Conservation (phyloP, 176 grass and related monocot genomes). For the Triticum dicoccoides region DNA sequence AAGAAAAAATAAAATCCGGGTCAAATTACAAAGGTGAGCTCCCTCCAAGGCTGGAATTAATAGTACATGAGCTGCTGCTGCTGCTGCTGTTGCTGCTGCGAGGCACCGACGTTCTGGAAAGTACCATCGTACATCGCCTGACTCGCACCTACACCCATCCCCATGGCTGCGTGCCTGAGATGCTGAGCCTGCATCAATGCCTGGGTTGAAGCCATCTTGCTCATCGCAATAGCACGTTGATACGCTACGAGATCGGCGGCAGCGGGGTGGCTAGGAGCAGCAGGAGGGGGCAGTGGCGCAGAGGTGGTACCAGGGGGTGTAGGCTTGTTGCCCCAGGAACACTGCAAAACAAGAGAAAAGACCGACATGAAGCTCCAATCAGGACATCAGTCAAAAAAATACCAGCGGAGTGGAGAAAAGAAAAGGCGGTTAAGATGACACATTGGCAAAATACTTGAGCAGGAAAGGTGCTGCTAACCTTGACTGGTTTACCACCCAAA, state of each 20-base stretch:
- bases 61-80: slow-evolving; percentile 70
- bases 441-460: background rate
- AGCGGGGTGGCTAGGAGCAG: slow-evolving; percentile 31
- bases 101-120: slow-evolving; percentile 43
- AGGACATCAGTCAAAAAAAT: background rate
- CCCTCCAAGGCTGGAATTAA: slow-evolving; percentile 25
- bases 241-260: slow-evolving; percentile 44
- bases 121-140: slow-evolving; percentile 68
- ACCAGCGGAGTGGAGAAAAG: background rate
- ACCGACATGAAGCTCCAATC: background rate
- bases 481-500: slow-evolving; percentile 74
- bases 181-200: slow-evolving; percentile 57
- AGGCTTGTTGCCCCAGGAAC: slow-evolving; percentile 93
- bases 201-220: slow-evolving; percentile 58
- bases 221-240: slow-evolving; percentile 50
- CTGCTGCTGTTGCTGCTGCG: slow-evolving; percentile 38
- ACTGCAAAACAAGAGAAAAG: slow-evolving; percentile 33
- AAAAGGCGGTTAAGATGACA: background rate
- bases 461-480: slow-evolving; percentile 37
- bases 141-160: slow-evolving; percentile 53
- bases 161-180: slow-evolving; percentile 70
- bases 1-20: background rate
- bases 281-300: slow-evolving; percentile 61
- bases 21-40: slow-evolving; percentile 1
- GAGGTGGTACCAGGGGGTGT: slow-evolving; percentile 58